Evolutionary conservation across 2,329 filamentous ascomycete species (phyloP).

Genomic region (Beauveria bassiana): DNA sequence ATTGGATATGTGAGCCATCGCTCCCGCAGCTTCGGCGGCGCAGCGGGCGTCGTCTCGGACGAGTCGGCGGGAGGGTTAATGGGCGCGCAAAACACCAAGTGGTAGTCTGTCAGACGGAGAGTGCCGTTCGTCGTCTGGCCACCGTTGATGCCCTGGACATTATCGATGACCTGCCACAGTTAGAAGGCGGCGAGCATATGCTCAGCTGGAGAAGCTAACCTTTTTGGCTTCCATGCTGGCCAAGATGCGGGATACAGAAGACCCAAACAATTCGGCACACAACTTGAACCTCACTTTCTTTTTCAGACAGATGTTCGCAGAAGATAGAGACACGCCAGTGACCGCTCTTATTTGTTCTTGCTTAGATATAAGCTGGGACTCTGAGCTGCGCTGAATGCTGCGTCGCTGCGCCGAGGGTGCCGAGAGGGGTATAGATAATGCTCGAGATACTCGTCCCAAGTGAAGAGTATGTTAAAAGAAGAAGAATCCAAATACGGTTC

Average conservation of each 20-base stretch:
- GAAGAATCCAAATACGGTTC: background rate
- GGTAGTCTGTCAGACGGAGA: slow-evolving; percentile 55
- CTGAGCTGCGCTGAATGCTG: background rate
- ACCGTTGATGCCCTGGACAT: slow-evolving; percentile 52
- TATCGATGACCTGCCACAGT: slow-evolving; percentile 38
- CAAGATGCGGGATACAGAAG: background rate
- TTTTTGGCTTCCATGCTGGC: slow-evolving; percentile 34
- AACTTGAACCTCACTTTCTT: background rate
- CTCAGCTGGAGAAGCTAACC: slow-evolving; percentile 21
- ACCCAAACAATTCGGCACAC: background rate
- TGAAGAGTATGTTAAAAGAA: background rate
- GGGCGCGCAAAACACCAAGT: slow-evolving; percentile 47
- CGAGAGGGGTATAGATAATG: slow-evolving; percentile 5
- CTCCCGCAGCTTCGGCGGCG: slow-evolving; percentile 44
- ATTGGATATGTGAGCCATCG: slow-evolving; percentile 95
- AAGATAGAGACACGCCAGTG: background rate
- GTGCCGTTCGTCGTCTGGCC: slow-evolving; percentile 50
- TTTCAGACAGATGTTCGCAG: background rate
- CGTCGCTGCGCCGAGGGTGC: background rate
- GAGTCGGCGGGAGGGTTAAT: slow-evolving; percentile 23
- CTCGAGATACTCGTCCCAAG: background rate
- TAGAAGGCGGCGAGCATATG: slow-evolving; percentile 17
- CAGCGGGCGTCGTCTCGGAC: slow-evolving; percentile 16
- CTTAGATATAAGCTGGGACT: background rate
- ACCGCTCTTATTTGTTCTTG: background rate